Percentiles rank a stretch among this genome's conserved stretches.
These are phyloP conservation scores for Inga oerstediana DNA, from an alignment of 306 rosid genomes.

Conservation along the genomic window DNA sequence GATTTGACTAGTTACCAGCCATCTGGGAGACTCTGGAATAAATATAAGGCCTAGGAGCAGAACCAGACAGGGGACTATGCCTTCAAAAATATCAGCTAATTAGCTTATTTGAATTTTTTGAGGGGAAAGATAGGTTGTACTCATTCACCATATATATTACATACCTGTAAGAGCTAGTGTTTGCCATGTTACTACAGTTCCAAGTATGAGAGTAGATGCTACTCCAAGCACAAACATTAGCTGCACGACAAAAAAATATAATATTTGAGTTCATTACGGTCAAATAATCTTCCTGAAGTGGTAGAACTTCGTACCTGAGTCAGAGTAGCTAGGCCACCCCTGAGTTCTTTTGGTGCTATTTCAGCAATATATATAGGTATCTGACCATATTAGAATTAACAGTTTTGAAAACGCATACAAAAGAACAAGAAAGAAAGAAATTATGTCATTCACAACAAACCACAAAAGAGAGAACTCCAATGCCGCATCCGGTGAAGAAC, in stretches of 20 bases:
- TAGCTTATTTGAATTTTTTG: neutral
- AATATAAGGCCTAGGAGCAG: neutral
- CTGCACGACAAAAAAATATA: neutral
- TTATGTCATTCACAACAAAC: neutral
- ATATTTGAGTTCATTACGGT: neutral
- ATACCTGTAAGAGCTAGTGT: slow-evolving; percentile 2
- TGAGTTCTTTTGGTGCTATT: slow-evolving; percentile 15
- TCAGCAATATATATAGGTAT: slow-evolving; percentile 12
- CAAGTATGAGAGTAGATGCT: slow-evolving; percentile 16
- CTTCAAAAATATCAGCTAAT: neutral
- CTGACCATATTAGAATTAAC: neutral
- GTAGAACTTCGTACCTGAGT: neutral
- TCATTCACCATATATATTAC: neutral
- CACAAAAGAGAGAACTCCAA: slow-evolving; percentile 12
- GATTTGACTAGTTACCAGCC: slow-evolving; percentile 5
- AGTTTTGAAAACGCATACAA: neutral
- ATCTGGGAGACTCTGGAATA: slow-evolving; percentile 17
- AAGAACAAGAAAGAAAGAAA: neutral
- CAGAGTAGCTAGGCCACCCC: slow-evolving; percentile 17
- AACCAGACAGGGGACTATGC: neutral
- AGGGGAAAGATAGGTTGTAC: neutral
- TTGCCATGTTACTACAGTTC: slow-evolving; percentile 8
- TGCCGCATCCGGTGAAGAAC: neutral
- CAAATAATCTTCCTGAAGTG: neutral
- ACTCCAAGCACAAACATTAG: neutral